Evolutionary conservation across 192 early-diverging fungal genomes (phyloP).

Genomic region (Podila minutissima): DNA sequence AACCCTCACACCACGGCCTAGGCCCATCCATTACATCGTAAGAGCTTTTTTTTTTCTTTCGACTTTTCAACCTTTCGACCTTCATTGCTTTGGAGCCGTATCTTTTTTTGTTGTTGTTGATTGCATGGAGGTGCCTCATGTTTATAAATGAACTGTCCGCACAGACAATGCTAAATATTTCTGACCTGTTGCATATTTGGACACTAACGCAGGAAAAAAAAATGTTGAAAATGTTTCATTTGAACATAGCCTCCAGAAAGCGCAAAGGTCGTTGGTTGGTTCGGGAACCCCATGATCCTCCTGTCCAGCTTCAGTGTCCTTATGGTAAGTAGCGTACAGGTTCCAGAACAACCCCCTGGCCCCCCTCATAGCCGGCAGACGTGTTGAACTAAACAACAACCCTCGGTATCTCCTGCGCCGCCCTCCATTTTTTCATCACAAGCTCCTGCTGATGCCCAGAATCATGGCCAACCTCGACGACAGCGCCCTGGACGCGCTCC

Average conservation of each 20-base stretch:
- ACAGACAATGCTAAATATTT: not conserved
- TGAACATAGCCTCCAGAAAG: constrained; percentile 22
- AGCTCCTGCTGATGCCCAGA: constrained; percentile 31
- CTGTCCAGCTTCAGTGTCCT: constrained; percentile 30
- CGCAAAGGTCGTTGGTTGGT: constrained; percentile 20
- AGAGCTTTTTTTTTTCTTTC: not conserved
- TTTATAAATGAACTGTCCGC: not conserved
- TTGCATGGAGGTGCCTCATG: not conserved
- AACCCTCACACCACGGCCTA: constrained; percentile 15
- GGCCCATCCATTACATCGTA: constrained; percentile 34
- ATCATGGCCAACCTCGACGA: constrained; percentile 35
- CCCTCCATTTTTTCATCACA: too few species aligned
- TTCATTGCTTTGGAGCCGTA: too few species aligned
- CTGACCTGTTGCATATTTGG: too few species aligned
- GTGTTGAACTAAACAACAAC: not conserved
- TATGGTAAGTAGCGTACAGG: constrained; percentile 11
- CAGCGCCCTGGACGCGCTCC: constrained; percentile 13
- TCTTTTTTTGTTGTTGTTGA: not conserved
- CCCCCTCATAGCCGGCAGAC: too few species aligned
- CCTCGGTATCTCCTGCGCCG: not conserved
- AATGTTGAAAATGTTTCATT: not conserved
- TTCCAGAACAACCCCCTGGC: not conserved
- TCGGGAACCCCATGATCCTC: constrained; percentile 29
- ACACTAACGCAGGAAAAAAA: not conserved
- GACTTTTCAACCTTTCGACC: too few species aligned